phyloP scores from a whole-genome alignment of 352 stramenopile genomes.

The Phytophthora tubulina region DNA sequence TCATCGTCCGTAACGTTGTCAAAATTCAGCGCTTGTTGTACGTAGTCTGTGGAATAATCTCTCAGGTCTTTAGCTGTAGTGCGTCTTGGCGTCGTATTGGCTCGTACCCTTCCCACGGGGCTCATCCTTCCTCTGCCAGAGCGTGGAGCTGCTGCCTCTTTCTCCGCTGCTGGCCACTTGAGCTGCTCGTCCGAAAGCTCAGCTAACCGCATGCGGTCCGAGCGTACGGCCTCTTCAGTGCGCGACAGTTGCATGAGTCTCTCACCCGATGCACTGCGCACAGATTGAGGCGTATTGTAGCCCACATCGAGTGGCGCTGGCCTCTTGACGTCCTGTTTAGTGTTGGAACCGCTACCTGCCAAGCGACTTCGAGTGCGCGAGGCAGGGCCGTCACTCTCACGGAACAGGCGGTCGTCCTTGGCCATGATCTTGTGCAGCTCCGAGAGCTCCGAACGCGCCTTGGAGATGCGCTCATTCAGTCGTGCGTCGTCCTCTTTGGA shows the following conservation, averaged over 20 bases:
- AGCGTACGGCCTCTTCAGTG: constrained; percentile 53
- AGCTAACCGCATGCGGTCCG: constrained; percentile 78
- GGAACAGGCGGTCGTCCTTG: constrained; percentile 35
- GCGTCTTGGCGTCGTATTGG: constrained; percentile 46
- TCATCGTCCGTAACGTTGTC: constrained; percentile 65
- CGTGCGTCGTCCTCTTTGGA: constrained; percentile 55
- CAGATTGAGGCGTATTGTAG: constrained; percentile 51
- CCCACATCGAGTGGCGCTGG: constrained; percentile 20
- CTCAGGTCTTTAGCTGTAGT: constrained; percentile 71
- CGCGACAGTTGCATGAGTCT: constrained; percentile 60
- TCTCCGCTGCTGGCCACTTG: constrained; percentile 47
- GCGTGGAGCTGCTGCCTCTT: constrained; percentile 13
- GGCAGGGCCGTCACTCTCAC: constrained; percentile 39
- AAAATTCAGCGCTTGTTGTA: constrained; percentile 81
- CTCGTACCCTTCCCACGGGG: constrained; percentile 31
- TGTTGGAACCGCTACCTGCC: not conserved
- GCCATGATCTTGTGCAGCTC: constrained; percentile 64
- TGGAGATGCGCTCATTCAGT: constrained; percentile 66
- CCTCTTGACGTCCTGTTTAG: constrained; percentile 16
- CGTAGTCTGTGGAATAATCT: constrained; percentile 76
- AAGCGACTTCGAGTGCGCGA: constrained; percentile 42
- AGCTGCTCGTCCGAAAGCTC: constrained; percentile 81
- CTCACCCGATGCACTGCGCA: constrained; percentile 49
- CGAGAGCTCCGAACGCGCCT: constrained; percentile 61
- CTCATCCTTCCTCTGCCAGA: constrained; percentile 37